Evolutionary conservation across 257 asterid species (phyloP).

Genomic region (Solanum peruvianum): DNA sequence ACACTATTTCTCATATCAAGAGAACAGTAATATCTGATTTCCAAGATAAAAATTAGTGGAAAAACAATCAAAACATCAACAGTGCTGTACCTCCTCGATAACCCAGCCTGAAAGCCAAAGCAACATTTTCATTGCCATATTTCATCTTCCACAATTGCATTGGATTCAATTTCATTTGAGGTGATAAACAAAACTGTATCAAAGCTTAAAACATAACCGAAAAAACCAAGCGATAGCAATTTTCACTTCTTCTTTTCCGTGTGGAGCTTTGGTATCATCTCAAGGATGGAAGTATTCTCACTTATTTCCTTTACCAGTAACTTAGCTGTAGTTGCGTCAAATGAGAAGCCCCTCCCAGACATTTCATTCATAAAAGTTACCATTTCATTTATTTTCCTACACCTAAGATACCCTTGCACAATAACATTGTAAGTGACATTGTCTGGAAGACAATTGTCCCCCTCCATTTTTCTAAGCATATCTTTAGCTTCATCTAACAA

Average conservation of each 20-base stretch:
- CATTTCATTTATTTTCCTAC: background rate
- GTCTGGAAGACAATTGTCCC: background rate
- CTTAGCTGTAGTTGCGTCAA: background rate
- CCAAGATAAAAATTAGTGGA: too few species aligned
- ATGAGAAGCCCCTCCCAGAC: background rate
- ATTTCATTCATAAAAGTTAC: background rate
- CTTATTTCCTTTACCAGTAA: background rate
- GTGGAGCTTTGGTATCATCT: background rate
- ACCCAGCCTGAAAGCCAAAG: too few species aligned
- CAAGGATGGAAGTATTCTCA: background rate
- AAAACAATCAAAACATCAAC: too few species aligned
- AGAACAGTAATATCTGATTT: too few species aligned
- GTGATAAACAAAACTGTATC: background rate
- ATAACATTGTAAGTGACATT: background rate
- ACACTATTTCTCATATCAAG: too few species aligned
- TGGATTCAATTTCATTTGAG: background rate
- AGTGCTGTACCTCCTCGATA: too few species aligned
- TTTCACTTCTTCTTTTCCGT: background rate
- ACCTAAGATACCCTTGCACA: background rate
- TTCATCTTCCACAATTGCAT: too few species aligned
- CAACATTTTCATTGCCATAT: too few species aligned
- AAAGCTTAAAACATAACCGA: background rate
- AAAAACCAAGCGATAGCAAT: background rate
- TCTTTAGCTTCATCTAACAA: background rate
- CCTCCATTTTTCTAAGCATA: background rate